Conservation (phyloP, 106 monocot genomes). For the Amphibolis antarctica region DNA sequence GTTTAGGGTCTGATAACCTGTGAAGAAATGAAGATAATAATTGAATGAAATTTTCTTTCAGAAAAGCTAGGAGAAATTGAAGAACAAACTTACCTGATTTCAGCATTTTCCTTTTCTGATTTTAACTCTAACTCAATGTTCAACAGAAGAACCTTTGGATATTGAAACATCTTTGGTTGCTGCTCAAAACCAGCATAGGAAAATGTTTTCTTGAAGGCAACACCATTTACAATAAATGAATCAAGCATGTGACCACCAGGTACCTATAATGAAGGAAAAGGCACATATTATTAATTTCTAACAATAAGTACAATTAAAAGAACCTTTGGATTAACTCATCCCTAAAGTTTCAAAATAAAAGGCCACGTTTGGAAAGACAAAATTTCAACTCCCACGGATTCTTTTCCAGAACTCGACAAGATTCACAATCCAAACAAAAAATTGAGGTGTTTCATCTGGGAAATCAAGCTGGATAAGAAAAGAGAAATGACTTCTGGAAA, state of each 20-base stretch:
- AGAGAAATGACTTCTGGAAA: too few relatives aligned
- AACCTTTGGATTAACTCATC: too few relatives aligned
- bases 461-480: too few relatives aligned
- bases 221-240: constrained; percentile 96
- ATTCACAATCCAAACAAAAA: too few relatives aligned
- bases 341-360: too few relatives aligned
- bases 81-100: constrained; percentile 57
- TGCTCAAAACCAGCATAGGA: constrained; percentile 99
- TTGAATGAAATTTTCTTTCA: neutral
- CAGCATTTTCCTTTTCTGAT: constrained; percentile 99
- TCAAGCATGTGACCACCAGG: constrained; percentile 96
- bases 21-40: neutral
- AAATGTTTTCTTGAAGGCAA: constrained; percentile 99
- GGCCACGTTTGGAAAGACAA: too few relatives aligned
- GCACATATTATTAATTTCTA: neutral
- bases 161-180: constrained; percentile 92
- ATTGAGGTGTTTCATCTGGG: too few relatives aligned
- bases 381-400: too few relatives aligned
- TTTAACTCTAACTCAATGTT: constrained; percentile 96
- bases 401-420: too few relatives aligned
- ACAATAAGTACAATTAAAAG: neutral
- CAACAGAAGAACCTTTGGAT: constrained; percentile 86
- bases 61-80: neutral
- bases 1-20: constrained; percentile 85
- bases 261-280: constrained; percentile 31